Evolutionary conservation across 2,329 filamentous ascomycete genomes (phyloP).

Genomic region (Daldinia sp.): DNA sequence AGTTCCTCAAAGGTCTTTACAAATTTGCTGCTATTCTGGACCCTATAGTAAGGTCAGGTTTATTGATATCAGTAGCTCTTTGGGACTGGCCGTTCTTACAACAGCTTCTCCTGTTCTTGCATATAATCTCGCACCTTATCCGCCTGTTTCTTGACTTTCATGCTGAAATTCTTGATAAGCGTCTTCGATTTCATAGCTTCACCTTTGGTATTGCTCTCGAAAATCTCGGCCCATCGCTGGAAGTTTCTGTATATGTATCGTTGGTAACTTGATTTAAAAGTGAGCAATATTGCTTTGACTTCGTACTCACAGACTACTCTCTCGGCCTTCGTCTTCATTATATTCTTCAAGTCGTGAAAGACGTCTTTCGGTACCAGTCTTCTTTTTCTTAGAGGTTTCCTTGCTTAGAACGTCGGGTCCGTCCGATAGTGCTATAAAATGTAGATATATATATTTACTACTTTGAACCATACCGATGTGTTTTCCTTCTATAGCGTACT

Average conservation of each 20-base stretch:
- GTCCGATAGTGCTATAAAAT: conserved; percentile 28
- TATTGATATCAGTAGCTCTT: too few species aligned
- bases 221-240: conserved; percentile 45
- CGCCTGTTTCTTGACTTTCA: conserved; percentile 41
- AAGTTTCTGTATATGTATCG: conserved; percentile 41
- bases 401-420: conserved; percentile 31
- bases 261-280: background rate
- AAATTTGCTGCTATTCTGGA: conserved; percentile 27
- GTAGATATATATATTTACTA: conserved; percentile 23
- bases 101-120: conserved; percentile 44
- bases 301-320: conserved; percentile 42
- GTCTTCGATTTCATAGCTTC: conserved; percentile 49
- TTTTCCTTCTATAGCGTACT: background rate
- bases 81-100: conserved; percentile 45
- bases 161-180: conserved; percentile 48
- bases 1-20: conserved; percentile 36
- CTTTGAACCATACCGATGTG: background rate
- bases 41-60: conserved; percentile 39
- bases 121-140: conserved; percentile 43
- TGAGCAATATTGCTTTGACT: too few species aligned
- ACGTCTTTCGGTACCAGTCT: conserved; percentile 29
- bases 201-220: conserved; percentile 48
- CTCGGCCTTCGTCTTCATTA: conserved; percentile 47
- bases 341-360: conserved; percentile 50
- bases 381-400: conserved; percentile 17